Evolutionary conservation across 768 basidiomycete genomes (phyloP).

Genomic region (Royoungia palumana): DNA sequence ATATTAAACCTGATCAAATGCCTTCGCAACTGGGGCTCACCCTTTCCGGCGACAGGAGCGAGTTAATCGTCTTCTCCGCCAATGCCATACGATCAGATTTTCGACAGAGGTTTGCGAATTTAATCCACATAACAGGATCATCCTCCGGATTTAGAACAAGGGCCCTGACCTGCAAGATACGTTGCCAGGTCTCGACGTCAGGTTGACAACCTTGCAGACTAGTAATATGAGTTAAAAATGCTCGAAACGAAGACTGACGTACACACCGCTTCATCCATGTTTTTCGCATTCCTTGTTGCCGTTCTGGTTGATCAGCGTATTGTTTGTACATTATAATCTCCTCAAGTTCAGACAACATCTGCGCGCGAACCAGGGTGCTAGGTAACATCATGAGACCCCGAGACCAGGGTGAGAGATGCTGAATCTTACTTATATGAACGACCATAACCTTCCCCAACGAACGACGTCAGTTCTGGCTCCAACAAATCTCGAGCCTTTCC

Average conservation of each 20-base stretch:
- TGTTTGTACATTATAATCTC: slow-evolving; percentile 97
- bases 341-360: slow-evolving; percentile 97
- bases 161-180: slow-evolving; percentile 92
- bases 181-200: slow-evolving; percentile 99
- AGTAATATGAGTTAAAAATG: slow-evolving; percentile 1
- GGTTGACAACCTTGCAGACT: slow-evolving; percentile 95
- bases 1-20: background rate
- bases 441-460: slow-evolving; percentile 96
- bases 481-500: slow-evolving; percentile 89
- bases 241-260: background rate
- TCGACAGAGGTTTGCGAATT: slow-evolving; percentile 96
- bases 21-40: slow-evolving; percentile 33
- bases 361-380: slow-evolving; percentile 94
- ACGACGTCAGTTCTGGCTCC: slow-evolving; percentile 85
- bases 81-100: slow-evolving; percentile 92
- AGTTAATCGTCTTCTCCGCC: slow-evolving; percentile 96
- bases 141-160: slow-evolving; percentile 91
- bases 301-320: slow-evolving; percentile 87
- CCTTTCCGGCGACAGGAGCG: slow-evolving; percentile 73
- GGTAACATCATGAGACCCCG: slow-evolving; percentile 11
- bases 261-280: slow-evolving; percentile 95
- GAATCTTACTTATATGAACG: slow-evolving; percentile 85
- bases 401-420: background rate
- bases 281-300: slow-evolving; percentile 85
- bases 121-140: slow-evolving; percentile 97